phyloP scores from a whole-genome alignment of 2,329 filamentous ascomycete genomes.

The Decorospora gaudefroyi region DNA sequence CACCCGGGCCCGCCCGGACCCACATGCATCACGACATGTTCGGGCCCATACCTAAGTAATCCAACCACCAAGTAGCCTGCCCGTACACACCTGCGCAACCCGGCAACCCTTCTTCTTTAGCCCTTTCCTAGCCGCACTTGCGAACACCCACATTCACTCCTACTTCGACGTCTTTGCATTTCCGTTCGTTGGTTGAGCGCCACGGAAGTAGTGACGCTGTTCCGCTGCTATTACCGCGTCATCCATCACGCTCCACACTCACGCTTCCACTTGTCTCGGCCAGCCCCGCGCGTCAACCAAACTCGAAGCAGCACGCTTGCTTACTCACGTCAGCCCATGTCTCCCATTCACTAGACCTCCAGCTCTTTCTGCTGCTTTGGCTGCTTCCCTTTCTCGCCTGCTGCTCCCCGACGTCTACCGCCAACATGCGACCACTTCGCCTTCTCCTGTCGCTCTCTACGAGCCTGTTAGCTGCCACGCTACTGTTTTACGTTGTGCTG shows the following conservation, averaged over 20 bases:
- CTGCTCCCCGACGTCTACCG: slow-evolving; percentile 8
- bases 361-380: slow-evolving; percentile 35
- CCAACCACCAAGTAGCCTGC: no score
- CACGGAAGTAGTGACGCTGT: slow-evolving; percentile 10
- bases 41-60: slow-evolving; percentile 4
- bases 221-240: slow-evolving; percentile 27
- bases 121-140: background rate
- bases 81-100: background rate
- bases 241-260: slow-evolving; percentile 15
- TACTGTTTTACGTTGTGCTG: slow-evolving; percentile 51
- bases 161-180: background rate
- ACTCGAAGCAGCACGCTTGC: slow-evolving; percentile 4
- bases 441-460: slow-evolving; percentile 51
- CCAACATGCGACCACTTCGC: slow-evolving; percentile 45
- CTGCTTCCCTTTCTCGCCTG: slow-evolving; percentile 5
- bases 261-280: slow-evolving; percentile 6
- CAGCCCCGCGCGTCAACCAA: slow-evolving; percentile 13
- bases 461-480: slow-evolving; percentile 50
- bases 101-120: background rate
- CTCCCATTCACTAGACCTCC: slow-evolving; percentile 18
- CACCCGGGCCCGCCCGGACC: background rate
- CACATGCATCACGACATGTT: slow-evolving; percentile 9
- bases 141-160: background rate
- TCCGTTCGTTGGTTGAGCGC: background rate
- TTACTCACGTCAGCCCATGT: slow-evolving; percentile 30